Evolutionary conservation across 2,329 filamentous ascomycete species (phyloP), one percentile per base, ranked within the genome.

Genomic region (Fusarium coffeatum): DNA sequence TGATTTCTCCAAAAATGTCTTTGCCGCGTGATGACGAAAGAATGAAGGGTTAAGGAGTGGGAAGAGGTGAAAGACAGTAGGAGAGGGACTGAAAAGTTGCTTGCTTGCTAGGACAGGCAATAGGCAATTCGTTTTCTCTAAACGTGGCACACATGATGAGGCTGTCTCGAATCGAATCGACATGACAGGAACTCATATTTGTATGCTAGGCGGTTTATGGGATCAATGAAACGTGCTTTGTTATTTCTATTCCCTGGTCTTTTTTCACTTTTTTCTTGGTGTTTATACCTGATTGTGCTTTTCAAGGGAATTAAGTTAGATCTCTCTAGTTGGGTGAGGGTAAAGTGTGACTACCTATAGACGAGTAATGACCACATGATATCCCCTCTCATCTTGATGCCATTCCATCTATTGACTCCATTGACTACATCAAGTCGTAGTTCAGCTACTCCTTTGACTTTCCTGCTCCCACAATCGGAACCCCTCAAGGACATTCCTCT

Each of bases 401-500:
- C 8, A 58, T 28, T 23, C 43, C 34, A 27, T 32, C 20, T 37
- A 12, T n/a, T 37, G 34, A 37, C 43, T 4, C 7, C 37, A 15
- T 22, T 25, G 16, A 37, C 27, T 25, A 28, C 18, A 43, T 18
- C 9, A 20, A 25, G 22, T 18, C 12, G 45, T 42, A 20, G 22
- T 25, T 55, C n/a, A 47, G 27, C 49, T 47, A 13, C 16, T 49
- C 25, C 32, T 18, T 37, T 45, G 18, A 22, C 41, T 51, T 18
- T 71, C 64, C 51, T 74, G 57, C 43, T 53, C 67, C 67, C 67
- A 70, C 11, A 77, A 46, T 6, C 78, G 68, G 56, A 81, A 81
- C 7, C 75, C 78, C 20, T 80, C 76, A 27, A 82, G 50, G 2
- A 81, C 64, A 12, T 72, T 65, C 37, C 73, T 73, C 68, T 70